Evolutionary conservation across 139 green algal species (phyloP).

Genomic region (Astrephomene gubernaculifera): DNA sequence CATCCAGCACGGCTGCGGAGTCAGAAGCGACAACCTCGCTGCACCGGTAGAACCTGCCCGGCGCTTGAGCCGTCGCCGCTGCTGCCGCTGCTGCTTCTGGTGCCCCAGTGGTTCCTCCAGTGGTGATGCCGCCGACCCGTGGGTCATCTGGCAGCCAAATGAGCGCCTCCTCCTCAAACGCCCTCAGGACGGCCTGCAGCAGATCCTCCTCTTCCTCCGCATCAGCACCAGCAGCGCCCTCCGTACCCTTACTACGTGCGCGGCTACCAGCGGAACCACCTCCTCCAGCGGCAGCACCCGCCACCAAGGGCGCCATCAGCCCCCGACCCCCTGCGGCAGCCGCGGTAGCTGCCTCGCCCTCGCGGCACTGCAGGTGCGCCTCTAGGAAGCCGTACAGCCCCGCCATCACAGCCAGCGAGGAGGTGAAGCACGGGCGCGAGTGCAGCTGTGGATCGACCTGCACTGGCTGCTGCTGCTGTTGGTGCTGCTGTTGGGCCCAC

Average conservation of each 20-base stretch:
- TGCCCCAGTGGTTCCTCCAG: too few species aligned
- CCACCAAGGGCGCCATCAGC: not conserved
- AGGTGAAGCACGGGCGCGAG: not conserved
- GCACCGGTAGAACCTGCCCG: conserved; percentile 13
- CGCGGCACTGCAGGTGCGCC: not conserved
- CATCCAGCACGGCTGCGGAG: conserved; percentile 26
- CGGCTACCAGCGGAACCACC: not conserved
- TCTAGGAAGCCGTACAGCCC: conserved; percentile 5
- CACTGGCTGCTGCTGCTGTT: not conserved
- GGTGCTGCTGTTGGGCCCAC: not conserved
- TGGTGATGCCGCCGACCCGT: not conserved
- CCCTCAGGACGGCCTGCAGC: not conserved
- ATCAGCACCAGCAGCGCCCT: not conserved
- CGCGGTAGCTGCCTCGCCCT: not conserved
- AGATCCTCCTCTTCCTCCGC: not conserved
- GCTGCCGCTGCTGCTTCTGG: too few species aligned
- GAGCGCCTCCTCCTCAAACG: not conserved
- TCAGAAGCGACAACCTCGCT: conserved; percentile 25
- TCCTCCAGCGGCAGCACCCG: not conserved
- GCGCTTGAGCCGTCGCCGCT: not conserved
- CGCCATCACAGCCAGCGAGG: not conserved
- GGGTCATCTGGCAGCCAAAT: conserved; percentile 27
- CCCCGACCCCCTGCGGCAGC: not conserved
- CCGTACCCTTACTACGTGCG: not conserved
- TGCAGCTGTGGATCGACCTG: too few species aligned